Evolutionary conservation across 371 early-diverging fungal genomes (phyloP).

Genomic region (Neoconidiobolus thromboides): DNA sequence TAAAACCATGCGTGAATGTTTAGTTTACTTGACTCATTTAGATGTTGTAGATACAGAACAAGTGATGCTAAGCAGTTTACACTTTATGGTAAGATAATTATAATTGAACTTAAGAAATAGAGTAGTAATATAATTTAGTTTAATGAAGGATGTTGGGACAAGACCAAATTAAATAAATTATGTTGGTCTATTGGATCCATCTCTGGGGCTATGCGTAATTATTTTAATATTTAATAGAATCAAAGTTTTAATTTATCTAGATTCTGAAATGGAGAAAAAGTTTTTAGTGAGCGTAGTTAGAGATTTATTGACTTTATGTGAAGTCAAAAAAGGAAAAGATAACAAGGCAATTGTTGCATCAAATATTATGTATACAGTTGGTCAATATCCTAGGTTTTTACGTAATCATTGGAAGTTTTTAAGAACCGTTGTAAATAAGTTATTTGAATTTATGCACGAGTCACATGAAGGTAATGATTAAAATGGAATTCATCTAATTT

Average conservation of each 20-base stretch:
- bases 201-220: constrained; percentile 73
- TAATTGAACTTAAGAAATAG: neutral
- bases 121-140: constrained; percentile 19
- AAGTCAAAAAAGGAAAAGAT: constrained; percentile 89
- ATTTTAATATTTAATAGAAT: neutral
- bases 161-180: constrained; percentile 91
- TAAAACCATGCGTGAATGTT: constrained; percentile 95
- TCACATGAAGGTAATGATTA: constrained; percentile 64
- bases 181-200: constrained; percentile 99
- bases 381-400: constrained; percentile 97
- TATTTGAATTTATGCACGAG: constrained; percentile 99
- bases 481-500: neutral
- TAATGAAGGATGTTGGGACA: constrained; percentile 87
- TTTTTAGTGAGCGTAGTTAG: constrained; percentile 97
- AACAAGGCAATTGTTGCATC: constrained; percentile 99
- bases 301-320: constrained; percentile 83
- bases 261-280: constrained; percentile 89
- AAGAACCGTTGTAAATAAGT: constrained; percentile 98
- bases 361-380: constrained; percentile 99
- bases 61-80: constrained; percentile 85
- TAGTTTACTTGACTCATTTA: constrained; percentile 91
- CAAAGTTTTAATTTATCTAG: constrained; percentile 5
- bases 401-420: constrained; percentile 98
- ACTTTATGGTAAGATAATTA: constrained; percentile 40
- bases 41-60: constrained; percentile 80